These are phyloP conservation scores for Rhodotorula sp. DNA, from an alignment of 1,284 basidiomycete genomes.

Conservation along the genomic window DNA sequence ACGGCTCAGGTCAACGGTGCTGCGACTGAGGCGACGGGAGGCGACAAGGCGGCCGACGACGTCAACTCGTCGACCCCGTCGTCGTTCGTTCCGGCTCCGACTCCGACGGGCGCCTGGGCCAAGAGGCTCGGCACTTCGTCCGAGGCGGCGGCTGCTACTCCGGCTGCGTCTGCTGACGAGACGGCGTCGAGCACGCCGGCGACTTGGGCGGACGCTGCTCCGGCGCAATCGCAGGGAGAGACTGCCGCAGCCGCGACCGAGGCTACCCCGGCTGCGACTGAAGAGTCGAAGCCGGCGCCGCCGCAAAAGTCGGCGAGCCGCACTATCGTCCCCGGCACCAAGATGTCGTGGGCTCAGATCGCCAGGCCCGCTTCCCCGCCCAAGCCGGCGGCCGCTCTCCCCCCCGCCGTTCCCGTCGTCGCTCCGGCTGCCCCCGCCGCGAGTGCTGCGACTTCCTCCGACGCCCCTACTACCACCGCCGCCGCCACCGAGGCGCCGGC, in stretches of 20 bases:
- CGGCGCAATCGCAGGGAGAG: slow-evolving; percentile 6
- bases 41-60: slow-evolving; percentile 5
- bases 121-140: slow-evolving; percentile 13
- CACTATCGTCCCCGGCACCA: slow-evolving; percentile 35
- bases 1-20: slow-evolving; percentile 25
- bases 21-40: background rate
- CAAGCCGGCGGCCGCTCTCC: slow-evolving; percentile 34
- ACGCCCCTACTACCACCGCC: slow-evolving; percentile 4
- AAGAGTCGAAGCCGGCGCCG: slow-evolving; percentile 2
- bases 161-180: slow-evolving; percentile 2
- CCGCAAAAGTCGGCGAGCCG: slow-evolving; percentile 26
- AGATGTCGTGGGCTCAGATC: slow-evolving; percentile 44
- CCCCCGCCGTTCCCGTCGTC: slow-evolving; percentile 13
- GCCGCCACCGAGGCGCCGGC: slow-evolving; percentile 8
- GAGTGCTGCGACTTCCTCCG: background rate
- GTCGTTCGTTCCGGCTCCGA: slow-evolving; percentile 30
- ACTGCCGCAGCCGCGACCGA: background rate
- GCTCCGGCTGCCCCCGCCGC: slow-evolving; percentile 6
- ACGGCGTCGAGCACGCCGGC: slow-evolving; percentile 15
- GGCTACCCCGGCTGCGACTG: background rate
- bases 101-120: slow-evolving; percentile 27
- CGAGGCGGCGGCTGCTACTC: background rate
- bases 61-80: slow-evolving; percentile 32
- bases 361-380: slow-evolving; percentile 38
- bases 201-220: slow-evolving; percentile 23